Evolutionary conservation across 2,329 filamentous ascomycete species (phyloP), one percentile per base, ranked within the genome.

Genomic region (Aspergillus japonicus): DNA sequence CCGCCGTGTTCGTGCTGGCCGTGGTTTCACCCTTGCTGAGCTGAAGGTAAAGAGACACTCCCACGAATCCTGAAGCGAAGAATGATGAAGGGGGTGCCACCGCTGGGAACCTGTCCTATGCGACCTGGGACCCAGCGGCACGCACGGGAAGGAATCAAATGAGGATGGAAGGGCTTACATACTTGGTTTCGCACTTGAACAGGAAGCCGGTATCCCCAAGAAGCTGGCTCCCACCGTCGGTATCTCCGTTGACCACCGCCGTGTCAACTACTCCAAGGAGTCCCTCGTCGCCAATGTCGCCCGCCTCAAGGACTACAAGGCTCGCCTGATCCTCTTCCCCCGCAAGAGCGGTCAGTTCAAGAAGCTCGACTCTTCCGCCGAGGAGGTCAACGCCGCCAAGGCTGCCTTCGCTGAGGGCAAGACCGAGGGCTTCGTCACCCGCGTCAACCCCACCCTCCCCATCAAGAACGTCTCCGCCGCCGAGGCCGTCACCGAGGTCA

Each of bases 231-330:
- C 89, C 76, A 98, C 95, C 80, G 91, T 99, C 84, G 95, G 95
- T 82, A 98, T 99, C 82, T 81, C 92, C 71, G 94, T 99, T 84
- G 95, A 99, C 83, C 85, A 87, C 82, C 94, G 95, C 84, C 94
- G 95, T 82, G 88, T 91, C 85, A 99, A 98, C 87, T 89, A 96
- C 77, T 95, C 89, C 77, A 91, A 96, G 85, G 95, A 98, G 87
- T 90, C 90, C 70, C 89, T 98, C 75, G 86, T 91, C 80, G 86
- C 86, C 86, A 99, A 99, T 84, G 94, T 99, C 74, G 90, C 90
- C 81, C 95, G 95, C 78, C 92, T 99, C 78, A 93, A 97, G 88
- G 92, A 92, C 80, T 99, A 96, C 92, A 91, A 90, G 85, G 87
- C 89, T 78, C 92, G 92, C 78, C 85, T 99, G 77, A 96, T 99